Conservation (phyloP, 768 basidiomycete species). For the Trametes villosa region DNA sequence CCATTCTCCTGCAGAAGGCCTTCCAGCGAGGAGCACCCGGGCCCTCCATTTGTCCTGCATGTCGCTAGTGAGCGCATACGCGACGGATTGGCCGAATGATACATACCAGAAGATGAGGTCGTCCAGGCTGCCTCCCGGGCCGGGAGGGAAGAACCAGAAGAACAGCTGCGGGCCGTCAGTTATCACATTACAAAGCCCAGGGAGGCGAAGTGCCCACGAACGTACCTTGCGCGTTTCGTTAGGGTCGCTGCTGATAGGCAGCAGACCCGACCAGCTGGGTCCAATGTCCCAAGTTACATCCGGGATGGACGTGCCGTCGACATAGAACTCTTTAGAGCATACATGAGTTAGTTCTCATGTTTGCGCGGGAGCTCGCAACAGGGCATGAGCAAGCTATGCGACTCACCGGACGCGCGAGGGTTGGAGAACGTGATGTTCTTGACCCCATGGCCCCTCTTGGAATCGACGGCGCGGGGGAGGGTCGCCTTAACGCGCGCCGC, state of each 20-base stretch:
- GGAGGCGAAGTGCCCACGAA: neutral
- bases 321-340: constrained; percentile 61
- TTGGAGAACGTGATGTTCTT: constrained; percentile 76
- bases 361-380: neutral
- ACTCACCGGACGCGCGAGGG: constrained; percentile 59
- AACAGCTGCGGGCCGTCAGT: constrained; percentile 56
- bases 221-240: constrained; percentile 73
- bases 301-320: constrained; percentile 69
- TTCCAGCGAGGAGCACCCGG: constrained; percentile 76
- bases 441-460: constrained; percentile 26
- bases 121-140: constrained; percentile 69
- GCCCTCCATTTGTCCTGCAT: constrained; percentile 76
- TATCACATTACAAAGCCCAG: no score
- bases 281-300: constrained; percentile 75
- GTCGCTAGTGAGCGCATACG: neutral
- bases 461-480: constrained; percentile 1
- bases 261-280: constrained; percentile 73
- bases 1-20: constrained; percentile 78
- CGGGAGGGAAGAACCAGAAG: constrained; percentile 87
- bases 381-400: neutral
- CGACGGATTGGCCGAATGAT: constrained; percentile 1
- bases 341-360: no score
- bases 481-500: constrained; percentile 42
- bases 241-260: constrained; percentile 64
- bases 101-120: constrained; percentile 76